Conservation (phyloP, 2,329 filamentous ascomycete genomes). For the Hypoxylon sp. region DNA sequence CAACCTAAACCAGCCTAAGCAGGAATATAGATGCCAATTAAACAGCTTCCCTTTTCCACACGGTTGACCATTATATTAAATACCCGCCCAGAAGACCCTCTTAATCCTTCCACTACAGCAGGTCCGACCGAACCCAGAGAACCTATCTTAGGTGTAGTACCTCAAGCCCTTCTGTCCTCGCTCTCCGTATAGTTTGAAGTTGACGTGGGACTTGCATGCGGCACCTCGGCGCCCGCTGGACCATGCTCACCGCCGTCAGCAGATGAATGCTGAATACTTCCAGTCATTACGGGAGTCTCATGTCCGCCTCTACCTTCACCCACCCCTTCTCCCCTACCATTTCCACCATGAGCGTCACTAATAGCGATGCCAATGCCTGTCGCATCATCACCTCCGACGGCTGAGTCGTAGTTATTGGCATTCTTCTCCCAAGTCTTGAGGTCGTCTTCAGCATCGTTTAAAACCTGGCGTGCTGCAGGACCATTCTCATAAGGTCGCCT, state of each 20-base stretch:
- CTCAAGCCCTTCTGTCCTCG: constrained; percentile 8
- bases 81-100: not conserved
- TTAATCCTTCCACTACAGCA: not conserved
- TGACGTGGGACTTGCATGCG: constrained; percentile 32
- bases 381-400: constrained; percentile 22
- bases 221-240: constrained; percentile 26
- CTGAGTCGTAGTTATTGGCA: constrained; percentile 51
- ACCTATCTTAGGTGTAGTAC: not conserved
- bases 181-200: constrained; percentile 28
- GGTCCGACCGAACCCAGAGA: not conserved
- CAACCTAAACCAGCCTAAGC: not conserved
- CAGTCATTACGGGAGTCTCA: constrained; percentile 36
- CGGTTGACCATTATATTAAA: not conserved
- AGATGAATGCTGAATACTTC: constrained; percentile 22
- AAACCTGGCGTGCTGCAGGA: constrained; percentile 82
- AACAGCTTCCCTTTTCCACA: not conserved
- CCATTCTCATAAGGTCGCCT: constrained; percentile 77
- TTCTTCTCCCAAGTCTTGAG: constrained; percentile 80
- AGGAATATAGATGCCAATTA: constrained; percentile 26
- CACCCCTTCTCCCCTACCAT: constrained; percentile 16
- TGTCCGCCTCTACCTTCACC: constrained; percentile 1
- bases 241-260: constrained; percentile 28
- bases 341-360: not conserved
- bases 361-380: constrained; percentile 10
- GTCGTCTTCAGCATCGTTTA: constrained; percentile 93